A percentile compares a stretch with the other conserved stretches of the same genome.
These are phyloP conservation scores for Halenospora varia DNA, from an alignment of 495 filamentous ascomycete species.

Conservation along the genomic window DNA sequence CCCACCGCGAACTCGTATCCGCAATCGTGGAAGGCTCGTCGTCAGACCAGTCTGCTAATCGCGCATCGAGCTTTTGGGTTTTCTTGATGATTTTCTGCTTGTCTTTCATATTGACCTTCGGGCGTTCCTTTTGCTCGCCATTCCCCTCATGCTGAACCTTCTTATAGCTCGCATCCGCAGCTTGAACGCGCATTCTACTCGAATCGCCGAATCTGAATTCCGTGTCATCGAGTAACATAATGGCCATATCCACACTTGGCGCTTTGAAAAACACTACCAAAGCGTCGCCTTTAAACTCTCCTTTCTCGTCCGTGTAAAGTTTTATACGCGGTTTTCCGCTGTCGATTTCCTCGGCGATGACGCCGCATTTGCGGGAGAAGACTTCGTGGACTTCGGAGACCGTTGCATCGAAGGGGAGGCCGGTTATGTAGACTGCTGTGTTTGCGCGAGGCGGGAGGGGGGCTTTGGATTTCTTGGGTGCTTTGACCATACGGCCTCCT, in stretches of 20 bases:
- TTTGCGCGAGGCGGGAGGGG: constrained; percentile 62
- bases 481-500: constrained; percentile 22
- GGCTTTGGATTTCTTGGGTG: constrained; percentile 49
- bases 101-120: constrained; percentile 57
- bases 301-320: constrained; percentile 79
- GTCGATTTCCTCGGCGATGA: constrained; percentile 93
- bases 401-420: constrained; percentile 71
- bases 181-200: constrained; percentile 71
- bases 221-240: constrained; percentile 87
- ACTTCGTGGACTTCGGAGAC: constrained; percentile 74
- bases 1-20: constrained; percentile 57
- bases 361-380: constrained; percentile 82
- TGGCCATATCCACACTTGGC: constrained; percentile 83
- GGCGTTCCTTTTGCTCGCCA: constrained; percentile 42
- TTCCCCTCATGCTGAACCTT: constrained; percentile 39
- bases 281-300: constrained; percentile 88
- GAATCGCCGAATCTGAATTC: constrained; percentile 63
- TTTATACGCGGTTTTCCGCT: constrained; percentile 82
- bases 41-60: constrained; percentile 91
- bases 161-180: constrained; percentile 88
- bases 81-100: constrained; percentile 86
- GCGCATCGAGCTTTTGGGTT: constrained; percentile 82
- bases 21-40: constrained; percentile 62
- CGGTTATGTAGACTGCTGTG: constrained; percentile 86
- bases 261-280: constrained; percentile 92